phyloP scores from a whole-genome alignment of 2,329 filamentous ascomycete species.

The Sporothrix brasiliensis region DNA sequence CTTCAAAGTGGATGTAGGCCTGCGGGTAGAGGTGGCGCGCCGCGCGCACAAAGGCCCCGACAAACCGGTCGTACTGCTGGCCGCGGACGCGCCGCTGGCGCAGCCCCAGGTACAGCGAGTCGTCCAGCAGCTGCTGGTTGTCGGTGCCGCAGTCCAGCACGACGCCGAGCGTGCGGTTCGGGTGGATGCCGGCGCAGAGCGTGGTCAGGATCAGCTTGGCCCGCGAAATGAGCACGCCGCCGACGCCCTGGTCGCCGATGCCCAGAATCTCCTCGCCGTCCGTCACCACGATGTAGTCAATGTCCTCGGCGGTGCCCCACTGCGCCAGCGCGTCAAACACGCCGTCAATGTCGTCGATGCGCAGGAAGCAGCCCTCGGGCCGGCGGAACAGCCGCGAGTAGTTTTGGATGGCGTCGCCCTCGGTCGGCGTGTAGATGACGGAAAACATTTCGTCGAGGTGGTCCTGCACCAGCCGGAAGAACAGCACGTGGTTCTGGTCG shows the following conservation, averaged over 20 bases:
- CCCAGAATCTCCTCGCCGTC: conserved; percentile 75
- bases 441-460: conserved; percentile 87
- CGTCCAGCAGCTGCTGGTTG: conserved; percentile 72
- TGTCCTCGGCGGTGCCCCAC: conserved; percentile 71
- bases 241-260: conserved; percentile 86
- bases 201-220: conserved; percentile 84
- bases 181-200: conserved; percentile 83
- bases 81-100: conserved; percentile 68
- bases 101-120: conserved; percentile 79
- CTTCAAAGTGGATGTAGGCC: conserved; percentile 87
- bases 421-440: conserved; percentile 88
- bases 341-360: conserved; percentile 67
- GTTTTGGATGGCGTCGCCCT: conserved; percentile 84
- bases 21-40: conserved; percentile 72
- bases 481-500: conserved; percentile 82
- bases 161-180: conserved; percentile 74
- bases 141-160: conserved; percentile 86
- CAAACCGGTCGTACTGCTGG: conserved; percentile 73
- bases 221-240: conserved; percentile 79
- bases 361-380: conserved; percentile 80
- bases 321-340: conserved; percentile 68
- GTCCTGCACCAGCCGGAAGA: conserved; percentile 74
- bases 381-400: conserved; percentile 77
- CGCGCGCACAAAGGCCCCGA: conserved; percentile 71
- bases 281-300: conserved; percentile 77